Evolutionary conservation across 352 stramenopile species (phyloP), one percentile per base, ranked within the genome.

Genomic region (Globisporangium alternatum): DNA sequence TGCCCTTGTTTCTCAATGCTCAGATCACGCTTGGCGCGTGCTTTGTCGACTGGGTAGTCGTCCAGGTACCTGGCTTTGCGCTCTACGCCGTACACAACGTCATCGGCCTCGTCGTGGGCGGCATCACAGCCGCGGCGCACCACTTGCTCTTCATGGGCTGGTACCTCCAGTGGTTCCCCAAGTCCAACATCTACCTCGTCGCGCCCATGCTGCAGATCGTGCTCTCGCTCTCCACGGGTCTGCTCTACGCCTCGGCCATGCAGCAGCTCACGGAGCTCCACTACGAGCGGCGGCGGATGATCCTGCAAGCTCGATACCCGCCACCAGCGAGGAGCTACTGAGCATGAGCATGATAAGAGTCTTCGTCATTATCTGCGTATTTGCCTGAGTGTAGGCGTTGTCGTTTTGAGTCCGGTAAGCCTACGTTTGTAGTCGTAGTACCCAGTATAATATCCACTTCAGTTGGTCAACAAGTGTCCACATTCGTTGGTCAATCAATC

Each of bases 201-300:
- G 58, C 58, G 8, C 58, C 45, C 21, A 51, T 64, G 58, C 58
- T 64, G 13, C 58, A 64, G 47, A 49, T 64, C 33, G 12, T 57
- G 58, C 47, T 64, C 58, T 48, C 47, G 21, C 57, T 54, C 47
- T 57, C 47, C 21, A 57, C 58, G 17, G 45, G 45, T 10, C 1
- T 64, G 19, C 35, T 64, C 33, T 64, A 64, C 33, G 58, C 47
- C 22, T 64, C 58, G 10, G 58, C 47, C 7, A 57, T 43, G 58
- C 58, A 57, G n/a, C 58, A 41, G 4, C 58, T 57, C 30, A 31
- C 58, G 0, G 47, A 64, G 17, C 45, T 64, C 1, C 58, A 64
- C 21, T 64, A 57, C 13, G 22, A 48, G 31, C 22, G 45, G 7
- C 58, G 39, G 1, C n/a, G 45, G 2, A 9, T 35, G 21, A 25